Conservation (phyloP, 371 early-diverging fungal genomes). For the Apophysomyces variabilis region DNA sequence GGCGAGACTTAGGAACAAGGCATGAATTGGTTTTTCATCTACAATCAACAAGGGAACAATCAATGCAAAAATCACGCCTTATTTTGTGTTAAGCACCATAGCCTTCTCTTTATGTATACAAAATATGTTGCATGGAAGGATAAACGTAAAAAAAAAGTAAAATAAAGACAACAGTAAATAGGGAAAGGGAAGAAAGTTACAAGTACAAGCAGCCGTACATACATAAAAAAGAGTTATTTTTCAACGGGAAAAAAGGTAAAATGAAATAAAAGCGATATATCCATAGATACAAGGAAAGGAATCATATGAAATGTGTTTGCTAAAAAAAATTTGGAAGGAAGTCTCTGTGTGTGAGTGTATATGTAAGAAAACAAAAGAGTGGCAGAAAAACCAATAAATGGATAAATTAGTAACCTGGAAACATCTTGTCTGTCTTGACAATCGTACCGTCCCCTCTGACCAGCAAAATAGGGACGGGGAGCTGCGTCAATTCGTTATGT, state of each 20-base stretch:
- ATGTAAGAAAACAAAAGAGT: slow-evolving; percentile 11
- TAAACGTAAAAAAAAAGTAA: too few species aligned
- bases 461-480: slow-evolving; percentile 60
- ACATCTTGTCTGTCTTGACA: slow-evolving; percentile 46
- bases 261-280: background rate
- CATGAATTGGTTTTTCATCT: too few species aligned
- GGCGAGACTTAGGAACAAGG: too few species aligned
- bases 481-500: slow-evolving; percentile 24
- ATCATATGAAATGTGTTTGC: background rate
- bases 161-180: too few species aligned
- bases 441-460: slow-evolving; percentile 67
- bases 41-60: too few species aligned
- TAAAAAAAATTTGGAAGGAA: background rate
- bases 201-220: slow-evolving; percentile 3
- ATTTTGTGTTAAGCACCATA: too few species aligned
- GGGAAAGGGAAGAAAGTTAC: background rate
- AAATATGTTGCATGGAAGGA: too few species aligned
- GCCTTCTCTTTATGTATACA: too few species aligned
- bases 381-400: slow-evolving; percentile 10
- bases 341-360: background rate
- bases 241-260: background rate
- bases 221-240: background rate
- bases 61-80: too few species aligned
- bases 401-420: slow-evolving; percentile 26
- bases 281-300: slow-evolving; percentile 12